phyloP scores from a whole-genome alignment of 2,329 filamentous ascomycete species.

The Cytospora chrysosperma region DNA sequence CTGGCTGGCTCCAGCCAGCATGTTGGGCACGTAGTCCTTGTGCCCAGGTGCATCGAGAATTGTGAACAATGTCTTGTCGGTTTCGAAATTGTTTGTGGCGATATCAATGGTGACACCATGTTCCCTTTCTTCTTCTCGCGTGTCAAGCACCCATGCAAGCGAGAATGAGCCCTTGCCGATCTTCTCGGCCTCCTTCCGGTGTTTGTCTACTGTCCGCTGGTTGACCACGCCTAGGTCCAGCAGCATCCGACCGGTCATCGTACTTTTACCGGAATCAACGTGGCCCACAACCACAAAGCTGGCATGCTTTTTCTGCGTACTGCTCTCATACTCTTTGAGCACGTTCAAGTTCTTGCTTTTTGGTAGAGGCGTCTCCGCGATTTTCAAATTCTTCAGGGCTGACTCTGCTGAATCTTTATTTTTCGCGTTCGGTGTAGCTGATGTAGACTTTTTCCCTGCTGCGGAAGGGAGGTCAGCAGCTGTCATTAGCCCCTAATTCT shows the following conservation, averaged over 20 bases:
- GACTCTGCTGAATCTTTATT: constrained; percentile 39
- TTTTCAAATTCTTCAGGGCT: constrained; percentile 40
- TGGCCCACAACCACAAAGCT: constrained; percentile 97
- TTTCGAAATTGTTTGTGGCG: constrained; percentile 92
- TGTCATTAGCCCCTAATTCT: constrained; percentile 43
- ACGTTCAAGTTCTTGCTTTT: constrained; percentile 84
- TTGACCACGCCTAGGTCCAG: constrained; percentile 87
- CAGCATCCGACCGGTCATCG: constrained; percentile 91
- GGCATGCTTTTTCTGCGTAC: constrained; percentile 72
- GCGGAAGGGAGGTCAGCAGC: constrained; percentile 50
- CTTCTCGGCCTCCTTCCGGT: constrained; percentile 82
- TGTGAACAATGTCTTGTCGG: constrained; percentile 81
- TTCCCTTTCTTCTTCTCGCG: constrained; percentile 82
- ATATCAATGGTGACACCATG: constrained; percentile 96
- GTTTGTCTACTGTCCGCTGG: constrained; percentile 83
- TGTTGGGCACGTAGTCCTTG: constrained; percentile 94
- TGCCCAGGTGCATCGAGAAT: constrained; percentile 95
- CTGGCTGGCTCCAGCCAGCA: constrained; percentile 96
- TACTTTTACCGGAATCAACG: constrained; percentile 97
- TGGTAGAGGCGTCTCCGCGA: constrained; percentile 53
- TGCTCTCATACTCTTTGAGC: constrained; percentile 73
- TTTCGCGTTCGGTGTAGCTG: constrained; percentile 36
- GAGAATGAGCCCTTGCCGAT: constrained; percentile 96
- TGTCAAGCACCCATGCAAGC: constrained; percentile 94
- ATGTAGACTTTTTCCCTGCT: constrained; percentile 51